phyloP scores from a whole-genome alignment of 495 filamentous ascomycete genomes.

The Pyronema domesticum region DNA sequence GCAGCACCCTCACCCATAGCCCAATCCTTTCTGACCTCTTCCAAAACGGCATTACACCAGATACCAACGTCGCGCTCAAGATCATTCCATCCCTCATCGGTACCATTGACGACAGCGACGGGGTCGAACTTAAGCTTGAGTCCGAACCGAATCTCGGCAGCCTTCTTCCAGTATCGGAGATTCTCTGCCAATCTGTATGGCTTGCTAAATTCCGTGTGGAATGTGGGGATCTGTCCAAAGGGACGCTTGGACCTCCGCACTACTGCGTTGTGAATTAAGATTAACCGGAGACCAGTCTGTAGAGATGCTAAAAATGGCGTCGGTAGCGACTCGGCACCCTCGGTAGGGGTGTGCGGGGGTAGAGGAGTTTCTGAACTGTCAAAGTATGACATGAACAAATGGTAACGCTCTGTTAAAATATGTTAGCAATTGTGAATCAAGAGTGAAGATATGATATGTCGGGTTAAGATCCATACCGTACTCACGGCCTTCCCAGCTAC shows the following conservation, averaged over 20 bases:
- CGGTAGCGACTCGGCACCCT: conserved; percentile 37
- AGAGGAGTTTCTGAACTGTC: conserved; percentile 38
- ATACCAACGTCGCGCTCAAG: conserved; percentile 17
- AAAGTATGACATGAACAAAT: conserved; percentile 48
- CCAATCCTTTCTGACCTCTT: conserved; percentile 23
- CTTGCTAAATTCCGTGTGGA: conserved; percentile 77
- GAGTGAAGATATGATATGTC: background rate
- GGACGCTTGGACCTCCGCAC: conserved; percentile 66
- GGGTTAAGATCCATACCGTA: conserved; percentile 17
- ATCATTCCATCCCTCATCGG: conserved; percentile 16
- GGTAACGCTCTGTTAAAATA: conserved; percentile 46
- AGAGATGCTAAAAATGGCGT: conserved; percentile 59
- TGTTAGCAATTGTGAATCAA: background rate
- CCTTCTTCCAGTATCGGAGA: conserved; percentile 87
- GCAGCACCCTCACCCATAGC: conserved; percentile 20
- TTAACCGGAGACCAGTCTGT: conserved; percentile 60
- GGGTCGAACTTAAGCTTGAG: conserved; percentile 68
- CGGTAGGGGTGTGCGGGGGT: conserved; percentile 51
- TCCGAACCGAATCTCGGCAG: conserved; percentile 88
- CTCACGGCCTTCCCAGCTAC: conserved; percentile 65
- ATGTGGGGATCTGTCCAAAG: conserved; percentile 79
- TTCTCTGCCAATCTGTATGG: conserved; percentile 91
- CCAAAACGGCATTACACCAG: conserved; percentile 21
- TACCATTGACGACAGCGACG: conserved; percentile 58
- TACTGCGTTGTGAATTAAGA: conserved; percentile 74